Evolutionary conservation across 169 alveolate genomes (phyloP).

Genomic region (Babesia bigemina): DNA sequence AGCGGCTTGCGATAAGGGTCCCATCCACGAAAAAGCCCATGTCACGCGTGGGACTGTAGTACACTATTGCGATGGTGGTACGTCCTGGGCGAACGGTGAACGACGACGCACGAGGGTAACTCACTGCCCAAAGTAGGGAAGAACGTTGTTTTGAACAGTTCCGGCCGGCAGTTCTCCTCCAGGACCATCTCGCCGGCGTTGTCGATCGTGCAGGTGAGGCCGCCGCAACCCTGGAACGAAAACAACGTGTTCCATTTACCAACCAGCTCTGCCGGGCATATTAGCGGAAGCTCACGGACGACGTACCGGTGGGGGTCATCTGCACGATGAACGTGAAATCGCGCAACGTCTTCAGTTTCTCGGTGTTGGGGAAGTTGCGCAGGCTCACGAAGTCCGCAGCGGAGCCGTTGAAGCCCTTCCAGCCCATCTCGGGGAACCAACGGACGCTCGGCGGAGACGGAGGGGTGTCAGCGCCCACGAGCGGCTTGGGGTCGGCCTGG

Average conservation of each 20-base stretch:
- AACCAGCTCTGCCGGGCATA: constrained; percentile 14
- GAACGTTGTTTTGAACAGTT: constrained; percentile 71
- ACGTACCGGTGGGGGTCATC: constrained; percentile 66
- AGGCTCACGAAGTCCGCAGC: constrained; percentile 69
- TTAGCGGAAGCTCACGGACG: background rate
- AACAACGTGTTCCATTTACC: constrained; percentile 65
- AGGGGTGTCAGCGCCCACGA: constrained; percentile 4
- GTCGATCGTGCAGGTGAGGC: constrained; percentile 75
- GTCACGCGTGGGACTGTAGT: constrained; percentile 57
- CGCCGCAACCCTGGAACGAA: constrained; percentile 78
- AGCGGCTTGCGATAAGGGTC: constrained; percentile 41
- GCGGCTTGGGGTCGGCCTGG: constrained; percentile 1
- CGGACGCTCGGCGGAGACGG: constrained; percentile 16
- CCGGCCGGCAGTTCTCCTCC: constrained; percentile 82
- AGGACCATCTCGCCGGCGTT: constrained; percentile 78
- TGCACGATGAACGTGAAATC: constrained; percentile 71
- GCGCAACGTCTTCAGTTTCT: constrained; percentile 68
- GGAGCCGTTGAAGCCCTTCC: constrained; percentile 77
- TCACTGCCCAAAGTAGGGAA: constrained; percentile 73
- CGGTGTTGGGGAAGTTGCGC: constrained; percentile 71
- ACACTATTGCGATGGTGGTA: constrained; percentile 52
- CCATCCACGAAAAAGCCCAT: constrained; percentile 73
- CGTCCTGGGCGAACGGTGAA: constrained; percentile 44
- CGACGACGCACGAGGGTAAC: constrained; percentile 35
- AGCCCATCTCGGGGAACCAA: constrained; percentile 68